Percentiles rank a stretch among this genome's conserved stretches.
Evolutionary conservation across 352 stramenopile species (phyloP).

Genomic region (Phytophthora cactorum): DNA sequence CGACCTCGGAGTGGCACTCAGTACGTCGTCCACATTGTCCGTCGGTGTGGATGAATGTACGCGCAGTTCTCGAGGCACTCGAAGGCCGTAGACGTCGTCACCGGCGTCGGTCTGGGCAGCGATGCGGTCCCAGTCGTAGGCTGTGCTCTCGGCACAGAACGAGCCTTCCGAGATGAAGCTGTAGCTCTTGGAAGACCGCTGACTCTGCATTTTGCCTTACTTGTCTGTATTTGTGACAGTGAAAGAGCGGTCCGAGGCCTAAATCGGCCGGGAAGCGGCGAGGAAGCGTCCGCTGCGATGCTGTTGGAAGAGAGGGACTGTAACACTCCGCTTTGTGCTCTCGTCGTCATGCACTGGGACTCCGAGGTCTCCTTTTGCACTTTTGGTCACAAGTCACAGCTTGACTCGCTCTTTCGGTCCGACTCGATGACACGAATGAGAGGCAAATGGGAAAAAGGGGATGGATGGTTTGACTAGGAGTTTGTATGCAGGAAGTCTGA

Average conservation of each 20-base stretch:
- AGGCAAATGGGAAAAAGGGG: conserved; percentile 15
- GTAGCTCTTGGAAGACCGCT: conserved; percentile 65
- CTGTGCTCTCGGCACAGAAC: conserved; percentile 47
- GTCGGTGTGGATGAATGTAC: conserved; percentile 35
- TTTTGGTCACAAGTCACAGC: conserved; percentile 28
- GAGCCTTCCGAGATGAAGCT: conserved; percentile 87
- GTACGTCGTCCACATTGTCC: conserved; percentile 31
- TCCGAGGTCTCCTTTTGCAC: conserved; percentile 6
- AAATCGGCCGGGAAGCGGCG: not conserved
- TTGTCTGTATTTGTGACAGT: conserved; percentile 6
- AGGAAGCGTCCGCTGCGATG: conserved; percentile 1
- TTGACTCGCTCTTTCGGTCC: conserved; percentile 29
- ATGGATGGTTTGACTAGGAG: conserved; percentile 5
- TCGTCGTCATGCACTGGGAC: conserved; percentile 12
- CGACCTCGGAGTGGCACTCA: conserved; percentile 22
- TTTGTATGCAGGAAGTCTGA: conserved; percentile 15
- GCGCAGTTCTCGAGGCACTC: conserved; percentile 29
- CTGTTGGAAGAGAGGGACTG: not conserved
- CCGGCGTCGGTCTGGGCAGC: conserved; percentile 19
- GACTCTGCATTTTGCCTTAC: conserved; percentile 25
- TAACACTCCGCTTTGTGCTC: conserved; percentile 6
- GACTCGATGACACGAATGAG: conserved; percentile 32
- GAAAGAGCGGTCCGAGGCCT: conserved; percentile 5
- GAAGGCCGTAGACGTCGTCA: conserved; percentile 33
- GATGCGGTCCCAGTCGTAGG: conserved; percentile 51